These are phyloP conservation scores for Murraya koenigii DNA, from an alignment of 345 rosid genomes.

Conservation along the genomic window DNA sequence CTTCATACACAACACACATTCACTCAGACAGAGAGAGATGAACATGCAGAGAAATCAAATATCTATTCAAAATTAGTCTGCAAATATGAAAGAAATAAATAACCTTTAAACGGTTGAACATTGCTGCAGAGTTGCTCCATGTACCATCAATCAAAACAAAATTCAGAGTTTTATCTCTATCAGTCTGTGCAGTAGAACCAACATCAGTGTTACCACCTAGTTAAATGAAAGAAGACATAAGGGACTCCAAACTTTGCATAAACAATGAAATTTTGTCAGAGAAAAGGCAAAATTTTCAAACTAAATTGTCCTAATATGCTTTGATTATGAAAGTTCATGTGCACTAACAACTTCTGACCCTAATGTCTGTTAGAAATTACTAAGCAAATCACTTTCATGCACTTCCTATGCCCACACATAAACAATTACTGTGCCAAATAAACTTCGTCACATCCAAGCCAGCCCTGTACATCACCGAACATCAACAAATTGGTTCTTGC, in stretches of 20 bases:
- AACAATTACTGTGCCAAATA: not conserved
- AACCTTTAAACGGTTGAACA: conserved; percentile 93
- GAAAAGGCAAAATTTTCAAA: not conserved
- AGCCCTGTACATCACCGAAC: not conserved
- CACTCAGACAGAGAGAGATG: not conserved
- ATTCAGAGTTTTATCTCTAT: conserved; percentile 49
- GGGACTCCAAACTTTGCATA: conserved; percentile 1
- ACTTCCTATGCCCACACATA: not conserved
- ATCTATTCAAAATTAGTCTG: not conserved
- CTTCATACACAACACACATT: not conserved
- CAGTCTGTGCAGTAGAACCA: conserved; percentile 40
- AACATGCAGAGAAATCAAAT: not conserved
- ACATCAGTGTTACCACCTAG: conserved; percentile 19
- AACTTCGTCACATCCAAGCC: not conserved
- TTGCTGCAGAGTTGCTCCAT: conserved; percentile 96
- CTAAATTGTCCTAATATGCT: not conserved
- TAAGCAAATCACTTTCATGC: not conserved
- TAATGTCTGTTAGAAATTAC: not conserved
- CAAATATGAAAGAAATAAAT: not conserved
- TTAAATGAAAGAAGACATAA: conserved; percentile 14
- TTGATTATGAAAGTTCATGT: not conserved
- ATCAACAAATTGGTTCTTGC: not conserved
- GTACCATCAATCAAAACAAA: conserved; percentile 91
- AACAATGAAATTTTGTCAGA: not conserved
- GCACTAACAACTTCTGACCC: not conserved